phyloP scores from a whole-genome alignment of 2,329 filamentous ascomycete genomes.

The Penicillium janthinellum region DNA sequence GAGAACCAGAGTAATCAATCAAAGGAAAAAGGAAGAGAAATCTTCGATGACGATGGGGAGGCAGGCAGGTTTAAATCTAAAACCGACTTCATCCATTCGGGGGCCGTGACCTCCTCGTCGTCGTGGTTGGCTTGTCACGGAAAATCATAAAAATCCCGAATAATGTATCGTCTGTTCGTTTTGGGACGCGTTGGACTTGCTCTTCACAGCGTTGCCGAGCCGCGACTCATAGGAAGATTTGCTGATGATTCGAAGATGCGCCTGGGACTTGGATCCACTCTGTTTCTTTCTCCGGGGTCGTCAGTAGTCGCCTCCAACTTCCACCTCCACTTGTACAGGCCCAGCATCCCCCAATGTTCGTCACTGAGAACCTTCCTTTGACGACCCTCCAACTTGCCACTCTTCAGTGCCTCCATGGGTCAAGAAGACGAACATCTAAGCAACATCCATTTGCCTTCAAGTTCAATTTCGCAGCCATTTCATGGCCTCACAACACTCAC shows the following conservation, averaged over 20 bases:
- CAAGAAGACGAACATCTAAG: background rate
- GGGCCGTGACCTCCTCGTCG: constrained; percentile 12
- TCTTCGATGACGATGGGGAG: constrained; percentile 5
- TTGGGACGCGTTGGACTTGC: constrained; percentile 2
- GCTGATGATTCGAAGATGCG: background rate
- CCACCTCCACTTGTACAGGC: background rate
- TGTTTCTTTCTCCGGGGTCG: background rate
- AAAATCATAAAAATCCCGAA: background rate
- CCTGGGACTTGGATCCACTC: background rate
- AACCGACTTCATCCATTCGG: background rate
- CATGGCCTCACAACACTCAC: background rate
- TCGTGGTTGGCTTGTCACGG: background rate
- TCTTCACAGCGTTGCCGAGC: constrained; percentile 11
- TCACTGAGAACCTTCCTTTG: background rate
- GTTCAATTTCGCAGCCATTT: background rate
- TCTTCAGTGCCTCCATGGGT: background rate
- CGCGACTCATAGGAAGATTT: background rate
- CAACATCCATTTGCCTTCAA: background rate
- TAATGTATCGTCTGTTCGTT: background rate
- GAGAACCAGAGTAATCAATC: background rate
- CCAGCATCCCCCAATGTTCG: background rate
- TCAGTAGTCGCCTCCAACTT: background rate
- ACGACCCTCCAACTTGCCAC: background rate
- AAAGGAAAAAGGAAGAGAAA: constrained; percentile 2
- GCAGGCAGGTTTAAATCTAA: constrained; percentile 11